A percentile compares a stretch with the other conserved stretches of the same genome.
Conservation (phyloP, 495 filamentous ascomycete species). For the Xylaria cubensis region DNA sequence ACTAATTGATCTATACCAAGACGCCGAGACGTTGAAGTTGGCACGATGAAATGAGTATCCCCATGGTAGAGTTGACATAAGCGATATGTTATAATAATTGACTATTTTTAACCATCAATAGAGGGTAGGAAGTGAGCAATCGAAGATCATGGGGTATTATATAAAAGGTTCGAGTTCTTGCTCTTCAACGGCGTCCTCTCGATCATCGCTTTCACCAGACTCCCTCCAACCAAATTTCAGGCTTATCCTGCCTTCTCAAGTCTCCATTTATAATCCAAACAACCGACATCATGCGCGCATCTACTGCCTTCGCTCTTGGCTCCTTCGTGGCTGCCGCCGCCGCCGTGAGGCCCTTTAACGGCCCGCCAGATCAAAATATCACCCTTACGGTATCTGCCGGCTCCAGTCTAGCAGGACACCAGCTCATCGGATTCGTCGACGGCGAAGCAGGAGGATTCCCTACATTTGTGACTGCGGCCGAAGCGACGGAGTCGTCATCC, state of each 20-base stretch:
- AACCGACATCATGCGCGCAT: constrained; percentile 3
- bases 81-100: background rate
- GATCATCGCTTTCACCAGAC: background rate
- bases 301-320: background rate
- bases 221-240: background rate
- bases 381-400: background rate
- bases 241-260: background rate
- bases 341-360: background rate
- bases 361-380: background rate
- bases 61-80: background rate
- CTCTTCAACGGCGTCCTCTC: background rate
- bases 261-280: no score
- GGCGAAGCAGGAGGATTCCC: constrained; percentile 8
- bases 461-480: background rate
- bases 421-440: constrained; percentile 27
- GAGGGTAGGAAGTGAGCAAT: background rate
- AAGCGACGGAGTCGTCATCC: background rate
- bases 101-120: background rate
- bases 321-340: background rate
- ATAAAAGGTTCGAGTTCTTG: background rate
- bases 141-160: background rate
- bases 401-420: constrained; percentile 16
- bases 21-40: background rate
- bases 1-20: background rate
- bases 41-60: background rate